Evolutionary conservation across 2,329 filamentous ascomycete genomes (phyloP), one percentile per base, ranked within the genome.

Genomic region (Leptoxyphium fumago): DNA sequence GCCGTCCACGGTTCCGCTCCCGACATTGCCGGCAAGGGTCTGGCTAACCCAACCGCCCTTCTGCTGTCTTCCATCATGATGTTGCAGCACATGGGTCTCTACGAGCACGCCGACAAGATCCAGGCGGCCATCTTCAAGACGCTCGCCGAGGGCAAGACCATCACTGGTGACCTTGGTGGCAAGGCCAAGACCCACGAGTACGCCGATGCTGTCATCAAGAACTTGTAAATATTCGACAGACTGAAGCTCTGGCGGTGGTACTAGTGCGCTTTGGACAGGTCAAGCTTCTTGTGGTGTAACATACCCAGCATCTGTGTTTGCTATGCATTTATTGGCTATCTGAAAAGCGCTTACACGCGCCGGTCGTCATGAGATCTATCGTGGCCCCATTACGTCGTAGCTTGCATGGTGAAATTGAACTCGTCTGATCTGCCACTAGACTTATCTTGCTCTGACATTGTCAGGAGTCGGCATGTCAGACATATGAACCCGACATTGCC

Each of bases 51-150:
- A 50, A 96, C 91, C 49, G 91, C 91, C 47, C 80, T 98, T 56
- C 79, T 98, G 53, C 82, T 96, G 61, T 85, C 78, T 67, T 93
- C 84, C 66, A 91, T 96, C 73, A 96, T 98, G 91, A 96, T 98
- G 91, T 72, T 98, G 75, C 82, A 91, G 68, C 91, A 98, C 72
- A 96, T 98, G 89, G 80, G 84, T 60, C 75, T 98, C 52, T 80
- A 71, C 66, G 75, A 85, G 51, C 80, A 96, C 65, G 91, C 91
- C 55, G 66, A 73, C 65, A 80, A 79, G 66, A 96, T 98, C 62
- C 85, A 96, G 75, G 83, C 78, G 68, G 91, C 91, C 54, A 93
- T 89, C 62, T 96, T 98, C 67, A 84, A 84, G 65, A 94, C 88
- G 49, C 77, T 98, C 54, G 82, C 87, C 48, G 88, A 98, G 75